phyloP scores from a whole-genome alignment of 1,284 basidiomycete species.

The Schizophyllum amplum region DNA sequence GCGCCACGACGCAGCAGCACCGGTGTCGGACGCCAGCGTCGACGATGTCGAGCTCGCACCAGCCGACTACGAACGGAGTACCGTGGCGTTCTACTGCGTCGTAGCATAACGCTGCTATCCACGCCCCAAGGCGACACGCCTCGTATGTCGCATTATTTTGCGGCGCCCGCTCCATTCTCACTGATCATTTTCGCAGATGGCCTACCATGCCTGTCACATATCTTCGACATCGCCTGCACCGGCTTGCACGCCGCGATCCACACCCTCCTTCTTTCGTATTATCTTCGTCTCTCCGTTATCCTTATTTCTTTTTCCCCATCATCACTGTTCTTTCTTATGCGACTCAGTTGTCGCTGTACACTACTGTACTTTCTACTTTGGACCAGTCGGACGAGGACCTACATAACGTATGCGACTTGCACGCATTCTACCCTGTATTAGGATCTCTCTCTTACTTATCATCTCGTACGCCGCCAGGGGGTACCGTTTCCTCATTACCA shows the following conservation, averaged over 20 bases:
- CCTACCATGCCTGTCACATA: not conserved
- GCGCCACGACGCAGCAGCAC: not conserved
- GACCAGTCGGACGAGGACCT: not conserved
- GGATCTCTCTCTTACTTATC: not conserved
- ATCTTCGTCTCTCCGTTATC: not conserved
- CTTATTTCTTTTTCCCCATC: not conserved
- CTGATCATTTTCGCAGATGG: not conserved
- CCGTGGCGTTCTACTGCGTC: not conserved
- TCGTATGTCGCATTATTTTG: no score
- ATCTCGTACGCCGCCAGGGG: not conserved
- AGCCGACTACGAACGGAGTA: not conserved
- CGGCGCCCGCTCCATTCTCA: not conserved
- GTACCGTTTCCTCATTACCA: not conserved
- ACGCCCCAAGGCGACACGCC: not conserved
- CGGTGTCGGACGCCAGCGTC: not conserved
- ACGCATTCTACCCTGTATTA: no score
- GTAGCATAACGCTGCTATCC: not conserved
- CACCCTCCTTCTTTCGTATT: not conserved
- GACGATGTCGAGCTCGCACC: not conserved
- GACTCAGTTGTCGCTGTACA: not conserved
- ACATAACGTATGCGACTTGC: no score
- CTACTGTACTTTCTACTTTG: not conserved
- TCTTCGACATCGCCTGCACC: not conserved
- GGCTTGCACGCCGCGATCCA: not conserved
- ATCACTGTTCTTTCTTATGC: not conserved